Conservation (phyloP, 2,329 filamentous ascomycete genomes). For the Aspergillus sp. region DNA sequence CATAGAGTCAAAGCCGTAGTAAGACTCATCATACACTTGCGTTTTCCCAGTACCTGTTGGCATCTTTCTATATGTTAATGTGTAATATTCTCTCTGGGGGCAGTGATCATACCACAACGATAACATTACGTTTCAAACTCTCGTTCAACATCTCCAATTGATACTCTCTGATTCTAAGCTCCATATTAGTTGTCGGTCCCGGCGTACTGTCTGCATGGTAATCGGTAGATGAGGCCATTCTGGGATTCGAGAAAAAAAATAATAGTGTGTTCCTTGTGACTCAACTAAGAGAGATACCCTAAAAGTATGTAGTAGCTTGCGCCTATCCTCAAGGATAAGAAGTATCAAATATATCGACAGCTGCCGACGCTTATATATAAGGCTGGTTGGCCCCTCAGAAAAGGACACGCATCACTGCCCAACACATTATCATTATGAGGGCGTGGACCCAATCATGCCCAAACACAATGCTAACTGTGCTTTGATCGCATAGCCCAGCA, state of each 20-base stretch:
- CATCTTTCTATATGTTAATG: constrained; percentile 2
- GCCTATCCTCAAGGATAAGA: neutral
- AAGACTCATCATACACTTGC: constrained; percentile 1
- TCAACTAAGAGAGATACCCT: neutral
- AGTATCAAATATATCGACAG: neutral
- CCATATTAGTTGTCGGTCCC: neutral
- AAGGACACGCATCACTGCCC: neutral
- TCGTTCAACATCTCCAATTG: constrained; percentile 12
- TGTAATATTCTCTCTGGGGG: neutral
- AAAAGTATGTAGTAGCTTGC: neutral
- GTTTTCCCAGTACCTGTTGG: constrained; percentile 10
- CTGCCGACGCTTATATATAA: neutral
- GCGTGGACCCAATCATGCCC: neutral
- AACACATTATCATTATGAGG: neutral
- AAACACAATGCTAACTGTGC: neutral
- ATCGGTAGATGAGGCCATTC: neutral
- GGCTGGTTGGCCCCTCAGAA: neutral
- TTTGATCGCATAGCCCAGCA: neutral
- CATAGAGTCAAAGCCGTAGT: neutral
- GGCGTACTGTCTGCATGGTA: neutral
- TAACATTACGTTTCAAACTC: constrained; percentile 4
- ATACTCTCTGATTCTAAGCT: neutral
- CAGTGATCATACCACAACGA: constrained; percentile 7
- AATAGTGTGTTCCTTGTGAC: neutral
- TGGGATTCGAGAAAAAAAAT: neutral